Base-by-base conservation (phyloP, 2,329 filamentous ascomycete species). In the Aspergillus sojae region DNA sequence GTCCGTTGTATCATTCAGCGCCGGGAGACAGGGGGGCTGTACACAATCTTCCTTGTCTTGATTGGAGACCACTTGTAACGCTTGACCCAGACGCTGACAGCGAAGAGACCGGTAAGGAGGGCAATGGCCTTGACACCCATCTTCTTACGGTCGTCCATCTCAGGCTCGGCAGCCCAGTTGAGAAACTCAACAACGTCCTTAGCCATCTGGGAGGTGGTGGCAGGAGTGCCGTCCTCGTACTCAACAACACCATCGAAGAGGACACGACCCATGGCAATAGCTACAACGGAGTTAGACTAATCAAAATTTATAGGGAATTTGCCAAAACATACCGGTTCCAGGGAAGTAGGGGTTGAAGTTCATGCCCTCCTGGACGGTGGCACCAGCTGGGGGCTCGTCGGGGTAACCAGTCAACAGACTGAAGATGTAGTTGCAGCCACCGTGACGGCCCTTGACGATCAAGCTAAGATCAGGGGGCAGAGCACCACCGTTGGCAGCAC, bases 301-400 rank as follows among this genome's bases (percentile, higher is more conserved):
- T 30, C 26, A 54, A 52, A 36, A 48, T 34, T 50, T 23, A 28
- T 48, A 19, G 26, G 34, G n/a, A 57, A 12, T 26, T 28, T 19
- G 48, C 58, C 32, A 54, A 58, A 56, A 70, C 77, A 58, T 78
- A 84, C 94, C 94, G 73, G 95, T 98, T 78, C 95, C 95, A 63
- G 95, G 95, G 90, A 99, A 99, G 87, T 97, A 99, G 65, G 95
- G 95, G 88, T 99, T 99, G 89, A 99, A 99, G 89, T 98, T 97
- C 82, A 99, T 89, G 76, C 95, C 95, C 66, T 89, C 88, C 74
- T 89, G 90, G 65, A 99, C 91, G 74, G 87, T 84, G 67, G 92
- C 93, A 78, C 95, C 95, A 58, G 95, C 92, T 60, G 95, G 95
- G 65, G 93, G 87, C 83, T 99, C 95, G 72, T 99, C 95, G 65